Evolutionary conservation across 805 yeast species (phyloP).

Genomic region (Starmerella geochares): DNA sequence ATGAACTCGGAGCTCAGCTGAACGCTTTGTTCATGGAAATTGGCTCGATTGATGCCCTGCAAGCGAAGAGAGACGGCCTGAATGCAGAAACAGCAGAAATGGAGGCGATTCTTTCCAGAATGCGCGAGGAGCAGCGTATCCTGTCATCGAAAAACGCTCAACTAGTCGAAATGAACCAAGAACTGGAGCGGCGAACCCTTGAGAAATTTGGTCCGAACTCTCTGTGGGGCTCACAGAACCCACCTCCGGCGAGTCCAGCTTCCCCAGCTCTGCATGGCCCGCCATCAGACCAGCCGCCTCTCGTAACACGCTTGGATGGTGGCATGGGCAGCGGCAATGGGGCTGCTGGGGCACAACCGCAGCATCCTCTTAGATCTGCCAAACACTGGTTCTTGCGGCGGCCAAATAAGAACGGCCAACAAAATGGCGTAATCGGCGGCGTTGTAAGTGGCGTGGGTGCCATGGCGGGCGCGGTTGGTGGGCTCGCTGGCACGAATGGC

Average conservation of each 20-base stretch:
- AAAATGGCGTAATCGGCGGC: neutral
- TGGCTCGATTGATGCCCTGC: conserved; percentile 20
- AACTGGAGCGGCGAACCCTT: conserved; percentile 30
- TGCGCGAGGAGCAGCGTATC: conserved; percentile 29
- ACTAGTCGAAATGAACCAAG: conserved; percentile 33
- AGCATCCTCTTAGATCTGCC: conserved; percentile 14
- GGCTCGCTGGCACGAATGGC: neutral
- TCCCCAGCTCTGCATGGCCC: neutral
- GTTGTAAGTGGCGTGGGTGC: conserved; percentile 1
- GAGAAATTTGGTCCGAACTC: conserved; percentile 29
- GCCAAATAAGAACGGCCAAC: conserved; percentile 10
- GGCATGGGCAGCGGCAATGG: neutral
- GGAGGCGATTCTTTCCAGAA: conserved; percentile 23
- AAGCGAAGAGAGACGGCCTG: conserved; percentile 18
- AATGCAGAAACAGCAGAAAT: conserved; percentile 28
- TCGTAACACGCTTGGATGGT: conserved; percentile 15
- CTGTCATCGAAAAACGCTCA: conserved; percentile 32
- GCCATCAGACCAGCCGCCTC: conserved; percentile 8
- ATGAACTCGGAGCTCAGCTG: conserved; percentile 5
- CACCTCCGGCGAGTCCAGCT: neutral
- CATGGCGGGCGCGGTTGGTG: conserved; percentile 5
- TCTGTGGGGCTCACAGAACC: conserved; percentile 21
- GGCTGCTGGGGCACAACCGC: conserved; percentile 5
- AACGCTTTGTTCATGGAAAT: conserved; percentile 21
- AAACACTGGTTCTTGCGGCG: conserved; percentile 21